These are phyloP conservation scores for Peronosclerospora sorghi DNA, from an alignment of 352 stramenopile genomes.

Conservation along the genomic window DNA sequence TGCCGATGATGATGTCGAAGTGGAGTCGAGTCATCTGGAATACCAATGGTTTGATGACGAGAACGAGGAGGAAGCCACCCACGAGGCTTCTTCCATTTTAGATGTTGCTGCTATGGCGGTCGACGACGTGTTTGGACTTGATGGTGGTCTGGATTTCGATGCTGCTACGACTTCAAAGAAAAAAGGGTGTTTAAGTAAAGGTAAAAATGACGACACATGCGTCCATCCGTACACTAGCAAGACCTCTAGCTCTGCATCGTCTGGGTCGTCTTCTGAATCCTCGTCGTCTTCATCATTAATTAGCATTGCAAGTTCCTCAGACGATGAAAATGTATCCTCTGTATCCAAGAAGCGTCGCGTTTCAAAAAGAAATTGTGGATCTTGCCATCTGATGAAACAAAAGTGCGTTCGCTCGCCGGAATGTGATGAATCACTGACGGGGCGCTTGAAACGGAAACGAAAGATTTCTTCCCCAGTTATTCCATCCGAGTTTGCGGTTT, in stretches of 20 bases:
- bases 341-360: conserved; percentile 9
- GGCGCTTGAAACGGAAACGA: conserved; percentile 9
- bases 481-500: conserved; percentile 35
- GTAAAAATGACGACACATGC: conserved; percentile 16
- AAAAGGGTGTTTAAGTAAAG: conserved; percentile 13
- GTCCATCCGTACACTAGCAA: conserved; percentile 14
- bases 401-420: conserved; percentile 7
- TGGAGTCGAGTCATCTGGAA: conserved; percentile 4
- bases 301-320: conserved; percentile 20
- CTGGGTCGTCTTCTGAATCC: conserved; percentile 8
- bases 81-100: conserved; percentile 7
- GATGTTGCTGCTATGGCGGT: conserved; percentile 9
- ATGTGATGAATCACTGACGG: neutral
- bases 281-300: conserved; percentile 14
- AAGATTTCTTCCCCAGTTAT: conserved; percentile 17
- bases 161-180: neutral
- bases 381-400: conserved; percentile 13
- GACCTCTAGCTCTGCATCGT: neutral
- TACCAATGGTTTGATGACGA: conserved; percentile 35
- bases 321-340: conserved; percentile 3
- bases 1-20: conserved; percentile 5
- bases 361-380: conserved; percentile 2
- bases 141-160: conserved; percentile 4
- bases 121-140: conserved; percentile 22
- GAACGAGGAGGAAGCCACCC: conserved; percentile 11